These are phyloP conservation scores for Marasmius tenuissimus DNA, from an alignment of 1,284 basidiomycete genomes.

Conservation along the genomic window DNA sequence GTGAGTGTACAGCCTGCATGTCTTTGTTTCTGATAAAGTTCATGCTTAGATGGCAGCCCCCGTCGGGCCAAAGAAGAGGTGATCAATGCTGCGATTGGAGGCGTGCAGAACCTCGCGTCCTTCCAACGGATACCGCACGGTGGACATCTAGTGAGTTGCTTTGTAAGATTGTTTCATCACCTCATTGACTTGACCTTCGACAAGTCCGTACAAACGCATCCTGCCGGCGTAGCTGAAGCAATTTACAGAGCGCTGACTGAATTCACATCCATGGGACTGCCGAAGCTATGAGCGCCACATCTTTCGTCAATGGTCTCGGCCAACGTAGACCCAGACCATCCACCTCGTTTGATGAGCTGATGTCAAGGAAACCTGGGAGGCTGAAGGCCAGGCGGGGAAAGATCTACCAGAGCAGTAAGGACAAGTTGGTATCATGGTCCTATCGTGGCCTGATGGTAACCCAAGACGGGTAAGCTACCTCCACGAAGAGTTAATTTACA, in stretches of 20 bases:
- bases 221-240: conserved; percentile 30
- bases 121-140: conserved; percentile 30
- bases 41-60: neutral
- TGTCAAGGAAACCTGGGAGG: no score
- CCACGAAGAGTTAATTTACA: no score
- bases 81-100: conserved; percentile 33
- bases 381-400: no score
- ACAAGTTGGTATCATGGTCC: no score
- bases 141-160: conserved; percentile 36
- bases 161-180: neutral
- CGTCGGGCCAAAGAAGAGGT: conserved; percentile 36
- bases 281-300: no score
- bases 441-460: no score
- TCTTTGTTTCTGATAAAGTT: neutral
- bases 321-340: no score
- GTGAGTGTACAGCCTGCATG: conserved; percentile 26
- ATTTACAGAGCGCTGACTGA: conserved; percentile 26
- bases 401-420: no score
- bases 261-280: no score
- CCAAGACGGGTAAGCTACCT: no score
- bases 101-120: conserved; percentile 39
- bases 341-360: no score
- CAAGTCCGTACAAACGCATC: conserved; percentile 34
- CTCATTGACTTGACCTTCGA: neutral
- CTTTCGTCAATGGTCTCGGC: no score